A percentile compares a stretch with the other conserved stretches of the same genome.
Conservation (phyloP, 768 basidiomycete genomes). For the Boletus coccyginus region DNA sequence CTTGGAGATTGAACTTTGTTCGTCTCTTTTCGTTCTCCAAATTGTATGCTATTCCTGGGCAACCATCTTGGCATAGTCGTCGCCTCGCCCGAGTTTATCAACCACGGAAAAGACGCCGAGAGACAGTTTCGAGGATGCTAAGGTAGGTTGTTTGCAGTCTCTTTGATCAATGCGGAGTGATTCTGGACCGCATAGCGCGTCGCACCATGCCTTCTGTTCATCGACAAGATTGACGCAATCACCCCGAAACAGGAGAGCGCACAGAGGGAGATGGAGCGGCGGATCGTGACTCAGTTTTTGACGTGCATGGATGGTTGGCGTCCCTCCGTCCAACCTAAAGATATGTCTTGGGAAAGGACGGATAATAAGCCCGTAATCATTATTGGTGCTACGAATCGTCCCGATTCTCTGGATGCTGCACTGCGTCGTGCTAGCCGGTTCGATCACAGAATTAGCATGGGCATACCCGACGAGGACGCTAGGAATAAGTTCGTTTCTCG, state of each 20-base stretch:
- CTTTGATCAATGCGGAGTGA: neutral
- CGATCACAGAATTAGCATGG: conserved; percentile 97
- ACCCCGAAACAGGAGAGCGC: conserved; percentile 98
- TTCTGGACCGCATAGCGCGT: conserved; percentile 51
- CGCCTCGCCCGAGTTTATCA: conserved; percentile 54
- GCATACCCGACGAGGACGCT: conserved; percentile 89
- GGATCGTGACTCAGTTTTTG: conserved; percentile 95
- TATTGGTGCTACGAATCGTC: conserved; percentile 94
- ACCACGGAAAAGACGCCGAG: conserved; percentile 85
- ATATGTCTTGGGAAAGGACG: conserved; percentile 93
- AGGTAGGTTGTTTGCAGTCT: conserved; percentile 44
- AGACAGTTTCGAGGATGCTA: conserved; percentile 97
- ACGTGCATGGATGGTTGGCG: conserved; percentile 96
- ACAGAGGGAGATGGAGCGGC: conserved; percentile 95
- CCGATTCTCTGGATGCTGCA: conserved; percentile 92
- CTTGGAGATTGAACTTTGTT: conserved; percentile 62
- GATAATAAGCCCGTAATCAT: conserved; percentile 92
- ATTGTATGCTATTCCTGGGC: conserved; percentile 76
- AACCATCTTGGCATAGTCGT: conserved; percentile 71
- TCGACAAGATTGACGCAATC: conserved; percentile 98
- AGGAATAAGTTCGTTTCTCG: conserved; percentile 70
- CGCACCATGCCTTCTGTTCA: conserved; percentile 92
- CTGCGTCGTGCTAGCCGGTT: conserved; percentile 92
- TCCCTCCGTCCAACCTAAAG: conserved; percentile 41
- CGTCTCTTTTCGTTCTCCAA: conserved; percentile 83